Evolutionary conservation across 2,329 filamentous ascomycete species (phyloP), one percentile per base, ranked within the genome.

Genomic region (Beauveria caledonica): DNA sequence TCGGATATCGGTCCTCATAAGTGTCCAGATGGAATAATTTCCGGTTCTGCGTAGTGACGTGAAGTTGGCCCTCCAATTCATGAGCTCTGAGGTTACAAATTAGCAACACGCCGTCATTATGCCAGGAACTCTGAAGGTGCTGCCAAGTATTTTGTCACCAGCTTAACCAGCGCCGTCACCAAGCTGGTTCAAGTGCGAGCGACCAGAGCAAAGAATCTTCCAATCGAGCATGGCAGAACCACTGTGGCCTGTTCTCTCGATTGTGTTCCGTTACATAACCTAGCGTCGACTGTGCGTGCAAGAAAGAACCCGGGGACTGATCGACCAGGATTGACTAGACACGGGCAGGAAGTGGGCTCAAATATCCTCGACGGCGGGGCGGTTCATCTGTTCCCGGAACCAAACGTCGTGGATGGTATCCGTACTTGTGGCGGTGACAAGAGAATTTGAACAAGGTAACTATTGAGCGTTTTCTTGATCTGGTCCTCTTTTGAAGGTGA

Each of bases 231-330:
- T 57, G 45, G 54, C 44, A 39, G 44, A 25, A 36, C 13, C 44
- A 27, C 33, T 52, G 50, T 39, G 21, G 10, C 29, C 33, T 42
- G 39, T 13, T 36, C 49, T 25, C 29, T 33, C 29, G 4, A 33
- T 33, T 33, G 29, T 33, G 27, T 15, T 17, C 21, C 19, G 50
- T 27, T 21, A 25, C 36, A 42, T 53, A 36, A 13, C 27, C 19
- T 48, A 57, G 42, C 29, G 42, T 40, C 29, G 44, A 48, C 44
- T 49, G 29, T n/a, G 42, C 42, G 25, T 27, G 29, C 9, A 40
- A 33, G 36, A 48, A 49, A 33, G 40, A 58, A 58, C 50, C 55
- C 55, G 55, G 55, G 55, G 55, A 58, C 55, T 48, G 42, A 23
- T 13, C 25, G n/a, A 45, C 54, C 44, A 49, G 44, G 54, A 57